phyloP scores from a whole-genome alignment of 2,329 filamentous ascomycete genomes.

The Zasmidium angulare region DNA sequence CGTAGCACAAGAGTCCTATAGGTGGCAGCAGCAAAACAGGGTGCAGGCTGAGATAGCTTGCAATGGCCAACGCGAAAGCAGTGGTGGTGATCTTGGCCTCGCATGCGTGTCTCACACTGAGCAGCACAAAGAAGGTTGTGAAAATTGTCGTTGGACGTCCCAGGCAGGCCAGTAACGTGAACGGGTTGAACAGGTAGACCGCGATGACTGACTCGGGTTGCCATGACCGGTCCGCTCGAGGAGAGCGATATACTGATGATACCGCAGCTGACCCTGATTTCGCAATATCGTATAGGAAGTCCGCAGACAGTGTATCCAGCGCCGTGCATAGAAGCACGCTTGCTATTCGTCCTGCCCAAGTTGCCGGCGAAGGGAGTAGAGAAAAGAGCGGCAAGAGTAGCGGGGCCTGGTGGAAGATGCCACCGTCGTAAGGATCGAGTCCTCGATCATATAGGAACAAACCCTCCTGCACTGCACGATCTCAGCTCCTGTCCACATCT shows the following conservation, averaged over 20 bases:
- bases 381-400: conserved; percentile 89
- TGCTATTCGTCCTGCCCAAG: conserved; percentile 42
- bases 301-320: conserved; percentile 78
- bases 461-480: conserved; percentile 79
- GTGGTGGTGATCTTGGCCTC: conserved; percentile 69
- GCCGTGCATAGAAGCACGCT: conserved; percentile 78
- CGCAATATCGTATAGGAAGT: conserved; percentile 76
- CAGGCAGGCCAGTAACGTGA: conserved; percentile 86
- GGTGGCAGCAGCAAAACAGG: conserved; percentile 84
- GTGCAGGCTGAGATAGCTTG: conserved; percentile 89
- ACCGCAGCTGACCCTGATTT: conserved; percentile 74
- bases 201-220: conserved; percentile 74
- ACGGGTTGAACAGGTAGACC: conserved; percentile 89
- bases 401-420: conserved; percentile 78
- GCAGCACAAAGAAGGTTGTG: conserved; percentile 82
- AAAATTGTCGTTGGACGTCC: conserved; percentile 87
- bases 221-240: conserved; percentile 73
- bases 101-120: conserved; percentile 78
- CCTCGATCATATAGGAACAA: conserved; percentile 95
- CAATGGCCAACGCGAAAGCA: conserved; percentile 81
- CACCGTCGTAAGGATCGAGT: conserved; percentile 95
- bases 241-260: conserved; percentile 76
- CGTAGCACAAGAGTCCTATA: conserved; percentile 75
- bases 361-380: conserved; percentile 73
- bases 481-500: conserved; percentile 30